Evolutionary conservation across 208 protist genomes (phyloP), one percentile per base, ranked within the genome.

Genomic region (Acanthamoeba culbertsoni): DNA sequence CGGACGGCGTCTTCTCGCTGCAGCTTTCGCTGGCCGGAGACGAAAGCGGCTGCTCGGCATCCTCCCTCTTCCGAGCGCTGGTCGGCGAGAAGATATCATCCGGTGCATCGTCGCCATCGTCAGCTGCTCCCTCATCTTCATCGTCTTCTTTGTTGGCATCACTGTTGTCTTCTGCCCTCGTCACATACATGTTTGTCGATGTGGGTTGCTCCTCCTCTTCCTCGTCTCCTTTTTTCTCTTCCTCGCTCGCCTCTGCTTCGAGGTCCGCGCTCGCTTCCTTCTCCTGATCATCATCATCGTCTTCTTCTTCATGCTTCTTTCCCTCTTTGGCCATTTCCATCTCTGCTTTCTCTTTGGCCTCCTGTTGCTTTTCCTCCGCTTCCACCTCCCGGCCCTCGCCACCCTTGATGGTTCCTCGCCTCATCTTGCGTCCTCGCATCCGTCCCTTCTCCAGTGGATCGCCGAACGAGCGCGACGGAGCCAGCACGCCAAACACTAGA

Each of bases 401-500:
- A 12, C 73, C 73, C 73, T 84, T 84, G 10, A 84, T 28, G 43
- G 73, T 84, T 20, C 73, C 73, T 4, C 73, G 2, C 12, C 73
- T 16, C 43, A 84, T 84, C 73, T 84, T 84, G 45, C 73, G 73
- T 2, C 73, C 73, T 18, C 73, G 73, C 73, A 84, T 84, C 10
- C 73, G 42, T 2, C 73, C 73, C 45, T 84, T 84, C 45, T 84
- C 73, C 0, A 84, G 73, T 0, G 73, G 73, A 31, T 84, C 73
- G 37, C 73, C 73, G 26, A 84, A 84, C 73, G 73, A 84, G 23
- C 73, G 73, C 45, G 73, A 84, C 10, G 73, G 73, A 20, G 73
- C 73, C 73, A 84, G 26, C 45, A 84, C 73, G 8, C 73, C 73
- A 35, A 84, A 84, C 73, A 84, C 73, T 84, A 43, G n/a, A 68